Conservation (phyloP, 2,329 filamentous ascomycete genomes). For the Basipetospora sp. region DNA sequence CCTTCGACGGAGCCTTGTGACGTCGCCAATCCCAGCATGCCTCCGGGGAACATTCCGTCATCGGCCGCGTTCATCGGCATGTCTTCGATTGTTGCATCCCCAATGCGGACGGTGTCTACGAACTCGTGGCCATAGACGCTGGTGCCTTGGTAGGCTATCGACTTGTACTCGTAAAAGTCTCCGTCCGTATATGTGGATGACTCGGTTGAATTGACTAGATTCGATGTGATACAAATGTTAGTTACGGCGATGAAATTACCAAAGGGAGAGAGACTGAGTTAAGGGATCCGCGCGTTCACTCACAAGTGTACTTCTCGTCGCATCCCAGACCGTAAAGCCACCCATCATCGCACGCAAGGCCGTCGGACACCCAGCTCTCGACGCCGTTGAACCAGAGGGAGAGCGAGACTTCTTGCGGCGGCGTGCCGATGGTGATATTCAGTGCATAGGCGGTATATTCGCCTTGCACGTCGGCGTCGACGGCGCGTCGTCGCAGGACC, state of each 20-base stretch:
- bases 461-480: neutral
- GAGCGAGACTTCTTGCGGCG: slow-evolving; percentile 39
- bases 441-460: slow-evolving; percentile 34
- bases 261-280: too few relatives aligned
- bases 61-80: slow-evolving; percentile 66
- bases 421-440: slow-evolving; percentile 49
- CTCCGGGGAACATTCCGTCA: slow-evolving; percentile 42
- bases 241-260: neutral
- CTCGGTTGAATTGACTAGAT: slow-evolving; percentile 41
- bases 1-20: slow-evolving; percentile 40
- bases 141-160: slow-evolving; percentile 57
- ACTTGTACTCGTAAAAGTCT: slow-evolving; percentile 61
- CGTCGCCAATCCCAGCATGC: slow-evolving; percentile 82
- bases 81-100: slow-evolving; percentile 33
- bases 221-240: slow-evolving; percentile 4
- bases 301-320: slow-evolving; percentile 2
- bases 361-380: slow-evolving; percentile 48
- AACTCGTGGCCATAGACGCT: slow-evolving; percentile 62
- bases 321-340: neutral
- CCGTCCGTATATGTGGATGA: slow-evolving; percentile 63
- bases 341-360: slow-evolving; percentile 1
- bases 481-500: neutral
- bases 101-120: slow-evolving; percentile 54
- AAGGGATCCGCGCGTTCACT: too few relatives aligned
- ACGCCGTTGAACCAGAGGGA: slow-evolving; percentile 55